A percentile compares a stretch with the other conserved stretches of the same genome.
phyloP scores from a whole-genome alignment of 805 yeast genomes.

The Zygotorulaspora florentina region DNA sequence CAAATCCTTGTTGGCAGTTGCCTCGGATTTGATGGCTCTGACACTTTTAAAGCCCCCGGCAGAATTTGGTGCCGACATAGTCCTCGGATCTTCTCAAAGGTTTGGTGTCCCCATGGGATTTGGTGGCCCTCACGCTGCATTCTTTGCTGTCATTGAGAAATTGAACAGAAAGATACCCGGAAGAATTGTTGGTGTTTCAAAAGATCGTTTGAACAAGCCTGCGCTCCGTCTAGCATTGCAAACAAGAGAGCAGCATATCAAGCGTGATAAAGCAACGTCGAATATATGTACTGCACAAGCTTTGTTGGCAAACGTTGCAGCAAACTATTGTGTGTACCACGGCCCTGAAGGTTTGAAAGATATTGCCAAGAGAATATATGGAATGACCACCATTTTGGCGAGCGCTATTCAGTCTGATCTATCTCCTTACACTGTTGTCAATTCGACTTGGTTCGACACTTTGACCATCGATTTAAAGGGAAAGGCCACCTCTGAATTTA shows the following conservation, averaged over 20 bases:
- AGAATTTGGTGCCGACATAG: constrained; percentile 86
- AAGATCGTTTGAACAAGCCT: constrained; percentile 84
- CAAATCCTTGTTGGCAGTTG: constrained; percentile 76
- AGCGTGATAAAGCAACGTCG: constrained; percentile 95
- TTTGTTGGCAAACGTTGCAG: constrained; percentile 87
- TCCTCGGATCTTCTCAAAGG: constrained; percentile 87
- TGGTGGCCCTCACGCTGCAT: constrained; percentile 99
- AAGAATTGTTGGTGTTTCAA: constrained; percentile 86
- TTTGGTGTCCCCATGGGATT: constrained; percentile 97
- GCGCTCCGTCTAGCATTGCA: constrained; percentile 92
- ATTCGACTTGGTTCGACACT: constrained; percentile 80
- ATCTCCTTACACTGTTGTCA: constrained; percentile 46
- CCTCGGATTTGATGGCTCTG: constrained; percentile 89
- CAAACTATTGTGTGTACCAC: constrained; percentile 94
- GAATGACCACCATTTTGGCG: constrained; percentile 71
- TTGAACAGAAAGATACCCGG: constrained; percentile 94
- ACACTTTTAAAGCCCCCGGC: constrained; percentile 82
- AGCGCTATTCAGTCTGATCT: constrained; percentile 41
- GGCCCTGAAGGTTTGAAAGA: constrained; percentile 81
- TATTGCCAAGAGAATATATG: constrained; percentile 74
- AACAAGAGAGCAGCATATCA: constrained; percentile 97
- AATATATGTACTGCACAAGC: constrained; percentile 99
- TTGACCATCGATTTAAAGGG: constrained; percentile 54
- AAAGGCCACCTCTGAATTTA: constrained; percentile 48
- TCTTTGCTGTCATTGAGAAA: constrained; percentile 79